Conservation (phyloP, 2,329 filamentous ascomycete genomes). For the Macroventuria anomochaeta region DNA sequence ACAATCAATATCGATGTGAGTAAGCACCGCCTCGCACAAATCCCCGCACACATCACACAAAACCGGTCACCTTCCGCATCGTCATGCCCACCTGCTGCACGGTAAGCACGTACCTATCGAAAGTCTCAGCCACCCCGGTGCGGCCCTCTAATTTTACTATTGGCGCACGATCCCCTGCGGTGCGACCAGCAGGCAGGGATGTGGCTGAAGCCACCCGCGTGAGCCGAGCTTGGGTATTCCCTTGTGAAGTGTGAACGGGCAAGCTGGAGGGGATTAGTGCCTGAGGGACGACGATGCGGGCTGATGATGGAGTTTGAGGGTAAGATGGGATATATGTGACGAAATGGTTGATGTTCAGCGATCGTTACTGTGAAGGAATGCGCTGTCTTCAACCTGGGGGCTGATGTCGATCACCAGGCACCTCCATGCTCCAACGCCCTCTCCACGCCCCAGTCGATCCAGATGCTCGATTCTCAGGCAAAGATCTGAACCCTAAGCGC, state of each 20-base stretch:
- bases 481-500: not conserved
- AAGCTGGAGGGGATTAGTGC: not conserved
- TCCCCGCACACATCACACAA: not conserved
- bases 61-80: constrained; percentile 7
- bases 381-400: not conserved
- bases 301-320: not conserved
- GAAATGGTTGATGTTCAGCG: not conserved
- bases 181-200: not conserved
- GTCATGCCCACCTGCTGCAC: not conserved
- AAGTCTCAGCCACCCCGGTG: constrained; percentile 14
- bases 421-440: constrained; percentile 1
- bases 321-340: not conserved
- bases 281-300: not conserved
- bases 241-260: not conserved
- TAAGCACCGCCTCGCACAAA: constrained; percentile 10
- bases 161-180: not conserved
- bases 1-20: not conserved
- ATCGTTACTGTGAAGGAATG: not conserved
- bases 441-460: not conserved
- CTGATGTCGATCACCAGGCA: constrained; percentile 9
- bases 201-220: constrained; percentile 12
- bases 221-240: not conserved
- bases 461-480: not conserved
- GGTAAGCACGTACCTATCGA: constrained; percentile 20
- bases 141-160: constrained; percentile 14